Conservation (phyloP, 148 eudicot species). For the Cornus florida region DNA sequence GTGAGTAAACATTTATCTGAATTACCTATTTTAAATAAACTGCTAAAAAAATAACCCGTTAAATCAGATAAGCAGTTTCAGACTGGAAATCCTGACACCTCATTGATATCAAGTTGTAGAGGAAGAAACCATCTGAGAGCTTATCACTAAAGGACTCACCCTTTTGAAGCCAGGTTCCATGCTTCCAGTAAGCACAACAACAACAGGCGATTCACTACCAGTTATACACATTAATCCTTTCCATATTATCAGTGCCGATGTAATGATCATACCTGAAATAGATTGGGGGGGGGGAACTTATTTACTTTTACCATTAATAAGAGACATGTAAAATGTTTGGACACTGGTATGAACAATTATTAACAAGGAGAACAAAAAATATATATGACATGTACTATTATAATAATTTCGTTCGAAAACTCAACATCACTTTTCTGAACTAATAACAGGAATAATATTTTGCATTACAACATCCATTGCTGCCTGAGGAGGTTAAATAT, state of each 20-base stretch:
- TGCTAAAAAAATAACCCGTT: neutral
- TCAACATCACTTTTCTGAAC: neutral
- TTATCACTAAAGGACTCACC: slow-evolving; percentile 32
- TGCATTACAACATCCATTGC: neutral
- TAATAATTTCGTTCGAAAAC: neutral
- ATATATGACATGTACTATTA: neutral
- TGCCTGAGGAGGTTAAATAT: neutral
- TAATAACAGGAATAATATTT: neutral
- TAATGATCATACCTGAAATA: slow-evolving; percentile 56
- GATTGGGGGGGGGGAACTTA: neutral
- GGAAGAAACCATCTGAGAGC: neutral
- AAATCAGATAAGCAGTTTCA: neutral
- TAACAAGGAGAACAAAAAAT: neutral
- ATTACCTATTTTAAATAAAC: neutral
- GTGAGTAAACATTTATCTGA: neutral
- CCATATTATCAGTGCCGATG: slow-evolving; percentile 73
- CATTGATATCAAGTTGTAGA: neutral
- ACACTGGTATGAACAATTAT: neutral
- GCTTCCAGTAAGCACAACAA: slow-evolving; percentile 81
- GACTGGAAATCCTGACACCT: neutral
- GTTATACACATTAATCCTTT: slow-evolving; percentile 64
- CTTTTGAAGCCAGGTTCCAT: slow-evolving; percentile 87
- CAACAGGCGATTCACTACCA: slow-evolving; percentile 78
- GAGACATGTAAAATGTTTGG: neutral
- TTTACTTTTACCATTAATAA: neutral